A percentile compares a stretch with the other conserved stretches of the same genome.
phyloP scores from a whole-genome alignment of 148 eudicot genomes.

The Rhododendron griersonianum region DNA sequence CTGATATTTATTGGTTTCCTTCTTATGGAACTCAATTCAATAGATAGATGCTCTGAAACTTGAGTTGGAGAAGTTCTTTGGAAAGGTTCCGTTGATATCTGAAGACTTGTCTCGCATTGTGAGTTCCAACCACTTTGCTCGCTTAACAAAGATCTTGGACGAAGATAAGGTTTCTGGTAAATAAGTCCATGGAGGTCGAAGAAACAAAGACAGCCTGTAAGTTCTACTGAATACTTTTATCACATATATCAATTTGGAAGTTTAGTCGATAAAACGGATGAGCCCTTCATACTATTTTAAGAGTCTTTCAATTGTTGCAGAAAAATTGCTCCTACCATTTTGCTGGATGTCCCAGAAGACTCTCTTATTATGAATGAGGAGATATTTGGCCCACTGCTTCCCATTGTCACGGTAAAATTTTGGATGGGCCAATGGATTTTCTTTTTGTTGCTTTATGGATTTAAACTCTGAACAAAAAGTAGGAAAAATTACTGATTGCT shows the following conservation, averaged over 20 bases:
- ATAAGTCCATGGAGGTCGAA: slow-evolving; percentile 53
- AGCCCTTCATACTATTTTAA: background rate
- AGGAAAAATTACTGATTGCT: background rate
- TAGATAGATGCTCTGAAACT: slow-evolving; percentile 47
- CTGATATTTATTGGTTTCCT: background rate
- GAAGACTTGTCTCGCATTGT: slow-evolving; percentile 48
- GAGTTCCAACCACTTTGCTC: slow-evolving; percentile 48
- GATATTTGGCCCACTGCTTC: slow-evolving; percentile 74
- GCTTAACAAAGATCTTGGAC: slow-evolving; percentile 44
- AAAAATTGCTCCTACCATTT: slow-evolving; percentile 56
- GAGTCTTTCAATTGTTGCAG: slow-evolving; percentile 25
- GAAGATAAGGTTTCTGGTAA: slow-evolving; percentile 50
- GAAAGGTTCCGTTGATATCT: slow-evolving; percentile 44
- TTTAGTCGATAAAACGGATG: background rate
- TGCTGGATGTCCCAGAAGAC: slow-evolving; percentile 59
- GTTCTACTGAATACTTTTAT: slow-evolving; percentile 7
- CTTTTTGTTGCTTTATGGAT: background rate
- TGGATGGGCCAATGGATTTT: background rate
- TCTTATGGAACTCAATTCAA: slow-evolving; percentile 4
- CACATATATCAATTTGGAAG: background rate
- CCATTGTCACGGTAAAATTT: slow-evolving; percentile 49
- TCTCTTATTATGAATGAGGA: slow-evolving; percentile 63
- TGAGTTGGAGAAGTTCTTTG: slow-evolving; percentile 41
- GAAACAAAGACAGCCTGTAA: slow-evolving; percentile 43
- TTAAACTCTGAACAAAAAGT: background rate